phyloP scores from a whole-genome alignment of 129 eudicot species.

The Rutidosis leptorrhynchoides region DNA sequence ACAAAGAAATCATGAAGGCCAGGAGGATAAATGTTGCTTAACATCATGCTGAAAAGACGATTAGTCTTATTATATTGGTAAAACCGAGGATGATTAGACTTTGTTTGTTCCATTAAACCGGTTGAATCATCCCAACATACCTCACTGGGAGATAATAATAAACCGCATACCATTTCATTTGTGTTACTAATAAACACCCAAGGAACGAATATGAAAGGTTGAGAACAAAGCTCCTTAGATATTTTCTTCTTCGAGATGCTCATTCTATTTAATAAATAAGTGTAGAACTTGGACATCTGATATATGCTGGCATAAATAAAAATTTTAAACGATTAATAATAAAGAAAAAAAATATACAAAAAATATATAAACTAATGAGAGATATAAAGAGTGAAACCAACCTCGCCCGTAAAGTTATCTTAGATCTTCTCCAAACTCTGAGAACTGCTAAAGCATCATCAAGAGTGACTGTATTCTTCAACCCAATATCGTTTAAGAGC shows the following conservation, averaged over 20 bases:
- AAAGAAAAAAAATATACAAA: no score
- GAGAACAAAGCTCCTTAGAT: conserved; percentile 40
- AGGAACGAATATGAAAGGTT: conserved; percentile 68
- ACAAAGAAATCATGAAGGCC: conserved; percentile 68
- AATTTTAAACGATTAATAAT: conserved; percentile 3
- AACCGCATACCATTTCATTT: conserved; percentile 54
- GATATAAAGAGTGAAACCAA: no score
- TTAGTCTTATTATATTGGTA: conserved; percentile 16
- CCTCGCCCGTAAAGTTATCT: conserved; percentile 57
- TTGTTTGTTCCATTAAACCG: conserved; percentile 45
- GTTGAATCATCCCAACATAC: conserved; percentile 76
- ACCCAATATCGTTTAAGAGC: conserved; percentile 52
- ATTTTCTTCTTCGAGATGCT: conserved; percentile 45
- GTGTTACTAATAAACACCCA: conserved; percentile 19
- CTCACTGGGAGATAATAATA: conserved; percentile 51
- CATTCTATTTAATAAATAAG: conserved; percentile 61
- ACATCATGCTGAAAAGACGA: conserved; percentile 34
- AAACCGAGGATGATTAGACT: conserved; percentile 20
- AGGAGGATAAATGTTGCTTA: conserved; percentile 53
- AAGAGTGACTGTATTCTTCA: conserved; percentile 50
- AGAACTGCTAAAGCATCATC: conserved; percentile 58
- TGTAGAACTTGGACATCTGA: conserved; percentile 68
- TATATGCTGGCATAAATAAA: conserved; percentile 50
- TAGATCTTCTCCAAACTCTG: conserved; percentile 47
- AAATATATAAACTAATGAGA: no score